Evolutionary conservation across 306 rosid species (phyloP).

Genomic region (Cyamopsis tetragonoloba): DNA sequence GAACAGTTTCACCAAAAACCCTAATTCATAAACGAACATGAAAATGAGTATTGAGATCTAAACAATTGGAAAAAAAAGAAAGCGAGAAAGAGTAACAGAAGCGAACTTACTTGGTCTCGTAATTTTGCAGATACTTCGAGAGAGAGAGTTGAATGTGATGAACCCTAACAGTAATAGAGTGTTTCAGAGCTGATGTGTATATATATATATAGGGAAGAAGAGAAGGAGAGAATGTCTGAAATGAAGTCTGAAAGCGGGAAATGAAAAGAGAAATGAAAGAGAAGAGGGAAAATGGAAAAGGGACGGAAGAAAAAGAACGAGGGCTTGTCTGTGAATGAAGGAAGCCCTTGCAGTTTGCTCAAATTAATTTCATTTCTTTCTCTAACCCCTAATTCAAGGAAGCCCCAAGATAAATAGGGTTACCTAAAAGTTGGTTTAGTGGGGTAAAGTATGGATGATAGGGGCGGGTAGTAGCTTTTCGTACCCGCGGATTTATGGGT

Average conservation of each 20-base stretch:
- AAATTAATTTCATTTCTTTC: slow-evolving; percentile 3
- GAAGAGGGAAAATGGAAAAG: background rate
- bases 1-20: background rate
- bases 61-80: no score
- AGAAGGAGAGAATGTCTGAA: background rate
- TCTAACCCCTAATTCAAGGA: background rate
- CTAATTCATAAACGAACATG: background rate
- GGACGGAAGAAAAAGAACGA: background rate
- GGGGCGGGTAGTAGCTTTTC: no score
- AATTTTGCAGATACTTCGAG: no score
- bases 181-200: no score
- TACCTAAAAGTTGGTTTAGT: no score
- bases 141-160: background rate
- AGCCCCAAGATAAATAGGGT: background rate
- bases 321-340: background rate
- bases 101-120: no score
- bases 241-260: slow-evolving; percentile 14
- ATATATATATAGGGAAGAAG: background rate
- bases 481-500: no score
- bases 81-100: no score
- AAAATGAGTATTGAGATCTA: background rate
- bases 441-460: no score
- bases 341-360: background rate
- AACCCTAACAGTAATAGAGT: no score
- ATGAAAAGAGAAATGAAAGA: background rate